Conservation (phyloP, 106 monocot genomes). For the Dendrobium officinale region DNA sequence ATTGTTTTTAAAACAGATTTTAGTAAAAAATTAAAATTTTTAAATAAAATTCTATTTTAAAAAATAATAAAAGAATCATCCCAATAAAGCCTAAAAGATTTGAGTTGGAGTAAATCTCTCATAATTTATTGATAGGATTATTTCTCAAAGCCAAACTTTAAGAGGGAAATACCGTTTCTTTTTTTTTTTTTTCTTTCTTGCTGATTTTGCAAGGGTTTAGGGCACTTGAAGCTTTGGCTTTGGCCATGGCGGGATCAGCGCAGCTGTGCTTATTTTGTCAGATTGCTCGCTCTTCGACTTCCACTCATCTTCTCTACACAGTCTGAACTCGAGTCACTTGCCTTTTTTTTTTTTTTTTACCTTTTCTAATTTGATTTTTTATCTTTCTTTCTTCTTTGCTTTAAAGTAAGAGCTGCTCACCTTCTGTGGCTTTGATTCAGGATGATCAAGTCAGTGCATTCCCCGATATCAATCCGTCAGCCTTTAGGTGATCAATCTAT, state of each 20-base stretch:
- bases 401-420: neutral
- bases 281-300: constrained; percentile 37
- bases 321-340: constrained; percentile 23
- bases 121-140: no score
- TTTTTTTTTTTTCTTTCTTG: no score
- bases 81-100: no score
- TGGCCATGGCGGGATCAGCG: constrained; percentile 6
- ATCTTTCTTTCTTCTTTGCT: neutral
- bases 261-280: constrained; percentile 53
- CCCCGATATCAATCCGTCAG: constrained; percentile 69
- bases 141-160: no score
- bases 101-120: no score
- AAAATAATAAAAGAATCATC: no score
- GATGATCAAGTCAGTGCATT: constrained; percentile 77
- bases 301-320: constrained; percentile 43
- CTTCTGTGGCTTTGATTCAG: neutral
- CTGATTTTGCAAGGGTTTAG: neutral
- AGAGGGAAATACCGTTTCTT: no score
- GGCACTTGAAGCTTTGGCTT: constrained; percentile 7
- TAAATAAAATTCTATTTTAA: no score
- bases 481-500: constrained; percentile 41
- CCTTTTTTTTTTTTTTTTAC: neutral
- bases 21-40: no score
- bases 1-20: no score
- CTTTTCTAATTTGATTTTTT: no score